These are phyloP conservation scores for Liquidambar formosana DNA, from an alignment of 164 flowering plant species.

Conservation along the genomic window DNA sequence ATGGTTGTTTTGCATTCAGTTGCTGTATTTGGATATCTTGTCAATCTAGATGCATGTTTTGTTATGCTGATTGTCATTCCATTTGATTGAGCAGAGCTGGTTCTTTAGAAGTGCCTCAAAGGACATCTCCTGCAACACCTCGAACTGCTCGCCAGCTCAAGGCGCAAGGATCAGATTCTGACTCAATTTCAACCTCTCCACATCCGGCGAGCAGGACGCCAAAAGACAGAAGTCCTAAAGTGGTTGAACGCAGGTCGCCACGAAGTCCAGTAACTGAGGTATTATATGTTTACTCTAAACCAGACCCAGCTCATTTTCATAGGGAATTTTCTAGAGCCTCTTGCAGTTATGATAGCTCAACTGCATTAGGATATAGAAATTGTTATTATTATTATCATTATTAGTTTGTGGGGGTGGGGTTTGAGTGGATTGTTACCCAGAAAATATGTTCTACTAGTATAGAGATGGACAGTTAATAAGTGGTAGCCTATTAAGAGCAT, in stretches of 20 bases:
- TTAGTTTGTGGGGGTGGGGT: not conserved
- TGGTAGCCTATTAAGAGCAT: not conserved
- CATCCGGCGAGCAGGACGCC: constrained; percentile 47
- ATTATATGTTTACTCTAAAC: not conserved
- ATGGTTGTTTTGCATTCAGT: constrained; percentile 2
- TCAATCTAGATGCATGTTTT: not conserved
- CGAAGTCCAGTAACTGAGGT: constrained; percentile 55
- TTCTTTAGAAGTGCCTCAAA: constrained; percentile 60
- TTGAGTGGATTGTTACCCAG: not conserved
- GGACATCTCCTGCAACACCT: constrained; percentile 61
- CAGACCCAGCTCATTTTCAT: not conserved
- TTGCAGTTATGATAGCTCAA: too few species aligned
- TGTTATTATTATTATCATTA: not conserved
- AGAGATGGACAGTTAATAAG: too few species aligned
- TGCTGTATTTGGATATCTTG: not conserved
- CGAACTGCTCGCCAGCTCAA: constrained; percentile 61
- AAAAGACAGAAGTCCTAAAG: constrained; percentile 55
- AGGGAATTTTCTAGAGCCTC: not conserved
- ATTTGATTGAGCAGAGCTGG: constrained; percentile 37
- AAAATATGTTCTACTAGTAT: not conserved
- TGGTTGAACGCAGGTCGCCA: constrained; percentile 43
- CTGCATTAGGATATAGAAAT: not conserved
- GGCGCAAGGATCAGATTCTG: constrained; percentile 50
- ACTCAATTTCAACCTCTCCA: constrained; percentile 50
- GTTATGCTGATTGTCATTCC: constrained; percentile 4